Evolutionary conservation across 768 basidiomycete genomes (phyloP).

Genomic region (Chalciporus piperatus): DNA sequence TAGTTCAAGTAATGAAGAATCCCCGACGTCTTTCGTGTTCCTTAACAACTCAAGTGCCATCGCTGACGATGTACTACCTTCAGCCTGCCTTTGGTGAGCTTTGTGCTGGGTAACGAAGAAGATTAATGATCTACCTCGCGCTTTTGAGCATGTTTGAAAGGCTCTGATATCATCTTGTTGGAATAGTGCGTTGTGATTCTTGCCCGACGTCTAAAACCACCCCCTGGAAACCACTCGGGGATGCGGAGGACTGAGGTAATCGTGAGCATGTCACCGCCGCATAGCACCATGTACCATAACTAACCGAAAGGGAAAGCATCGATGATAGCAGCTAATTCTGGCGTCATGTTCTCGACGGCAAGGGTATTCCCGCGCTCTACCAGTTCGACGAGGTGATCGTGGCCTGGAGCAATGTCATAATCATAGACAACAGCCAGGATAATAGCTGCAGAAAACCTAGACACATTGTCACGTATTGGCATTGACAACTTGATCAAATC

Average conservation of each 20-base stretch:
- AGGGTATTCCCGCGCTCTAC: slow-evolving; percentile 32
- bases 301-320: slow-evolving; percentile 23
- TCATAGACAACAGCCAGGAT: slow-evolving; percentile 43
- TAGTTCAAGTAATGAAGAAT: slow-evolving; percentile 10
- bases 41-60: slow-evolving; percentile 13
- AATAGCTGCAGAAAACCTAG: slow-evolving; percentile 34
- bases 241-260: slow-evolving; percentile 16
- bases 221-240: slow-evolving; percentile 25
- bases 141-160: slow-evolving; percentile 13
- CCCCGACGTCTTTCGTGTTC: neutral
- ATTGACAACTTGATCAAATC: too few relatives aligned
- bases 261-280: too few relatives aligned
- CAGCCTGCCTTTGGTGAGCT: slow-evolving; percentile 6
- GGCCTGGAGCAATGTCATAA: slow-evolving; percentile 31
- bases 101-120: neutral
- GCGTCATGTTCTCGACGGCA: slow-evolving; percentile 13
- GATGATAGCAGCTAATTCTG: slow-evolving; percentile 13
- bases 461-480: neutral
- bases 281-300: neutral
- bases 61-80: slow-evolving; percentile 9
- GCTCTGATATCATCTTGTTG: slow-evolving; percentile 12
- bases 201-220: slow-evolving; percentile 26
- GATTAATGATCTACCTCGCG: slow-evolving; percentile 7
- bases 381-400: slow-evolving; percentile 37
- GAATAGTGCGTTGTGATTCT: slow-evolving; percentile 2